Percentiles rank a stretch among this genome's conserved stretches.
Conservation (phyloP, 768 basidiomycete genomes). For the Serendipita sp. region DNA sequence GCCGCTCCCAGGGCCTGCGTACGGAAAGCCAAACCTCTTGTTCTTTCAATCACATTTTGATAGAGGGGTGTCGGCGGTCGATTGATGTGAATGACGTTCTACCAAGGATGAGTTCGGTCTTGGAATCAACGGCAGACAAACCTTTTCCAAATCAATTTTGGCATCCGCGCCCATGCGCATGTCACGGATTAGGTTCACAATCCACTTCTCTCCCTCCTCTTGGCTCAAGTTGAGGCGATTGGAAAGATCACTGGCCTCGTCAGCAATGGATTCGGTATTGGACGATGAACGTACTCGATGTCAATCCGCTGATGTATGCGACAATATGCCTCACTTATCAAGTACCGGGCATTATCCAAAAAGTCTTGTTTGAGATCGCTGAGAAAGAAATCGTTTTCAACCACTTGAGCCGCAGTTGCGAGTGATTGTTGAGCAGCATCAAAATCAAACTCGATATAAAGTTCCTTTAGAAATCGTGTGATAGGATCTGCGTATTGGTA, state of each 20-base stretch:
- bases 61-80: conserved; percentile 80
- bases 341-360: conserved; percentile 87
- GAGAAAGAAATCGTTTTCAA: conserved; percentile 89
- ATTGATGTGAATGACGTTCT: conserved; percentile 95
- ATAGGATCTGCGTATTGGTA: conserved; percentile 93
- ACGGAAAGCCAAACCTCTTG: conserved; percentile 76
- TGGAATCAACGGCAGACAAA: conserved; percentile 18
- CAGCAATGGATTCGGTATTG: neutral
- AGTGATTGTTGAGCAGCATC: conserved; percentile 82
- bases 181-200: conserved; percentile 96
- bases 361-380: conserved; percentile 83
- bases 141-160: conserved; percentile 94
- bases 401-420: conserved; percentile 58
- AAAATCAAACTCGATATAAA: conserved; percentile 93
- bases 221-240: conserved; percentile 82
- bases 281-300: conserved; percentile 40
- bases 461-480: conserved; percentile 81
- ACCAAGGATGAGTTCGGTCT: conserved; percentile 19
- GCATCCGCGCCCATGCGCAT: conserved; percentile 93
- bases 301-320: conserved; percentile 89
- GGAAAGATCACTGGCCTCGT: conserved; percentile 56
- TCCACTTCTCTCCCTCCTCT: conserved; percentile 98
- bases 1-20: conserved; percentile 82
- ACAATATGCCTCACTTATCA: conserved; percentile 96
- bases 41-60: conserved; percentile 90